A percentile compares a stretch with the other conserved stretches of the same genome.
Evolutionary conservation across 1,284 basidiomycete species (phyloP).

Genomic region (Trametes hirsuta): DNA sequence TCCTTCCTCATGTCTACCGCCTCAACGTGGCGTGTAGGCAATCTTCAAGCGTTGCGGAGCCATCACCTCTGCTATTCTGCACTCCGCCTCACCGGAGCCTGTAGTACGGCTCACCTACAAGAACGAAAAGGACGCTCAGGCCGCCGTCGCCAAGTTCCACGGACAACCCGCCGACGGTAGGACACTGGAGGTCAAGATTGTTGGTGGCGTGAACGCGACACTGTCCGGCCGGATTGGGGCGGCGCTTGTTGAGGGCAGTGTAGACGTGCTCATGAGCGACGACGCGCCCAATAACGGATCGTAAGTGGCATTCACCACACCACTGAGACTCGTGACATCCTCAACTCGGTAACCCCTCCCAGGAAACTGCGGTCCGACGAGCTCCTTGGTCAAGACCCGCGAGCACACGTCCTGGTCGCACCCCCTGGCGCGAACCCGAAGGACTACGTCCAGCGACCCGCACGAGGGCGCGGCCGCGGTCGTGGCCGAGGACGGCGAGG

Average conservation of each 20-base stretch:
- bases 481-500: slow-evolving; percentile 36
- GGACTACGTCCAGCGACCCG: slow-evolving; percentile 47
- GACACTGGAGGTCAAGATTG: slow-evolving; percentile 64
- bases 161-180: slow-evolving; percentile 84
- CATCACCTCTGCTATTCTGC: slow-evolving; percentile 58
- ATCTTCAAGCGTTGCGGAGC: slow-evolving; percentile 83
- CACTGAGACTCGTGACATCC: not conserved
- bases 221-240: slow-evolving; percentile 59
- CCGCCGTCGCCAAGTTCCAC: slow-evolving; percentile 76
- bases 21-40: slow-evolving; percentile 45
- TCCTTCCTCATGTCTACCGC: no score
- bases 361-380: slow-evolving; percentile 89
- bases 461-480: slow-evolving; percentile 34
- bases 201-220: slow-evolving; percentile 58
- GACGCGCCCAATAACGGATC: slow-evolving; percentile 46
- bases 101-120: slow-evolving; percentile 78
- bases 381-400: slow-evolving; percentile 67
- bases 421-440: slow-evolving; percentile 68
- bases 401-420: slow-evolving; percentile 69
- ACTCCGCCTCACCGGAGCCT: slow-evolving; percentile 46
- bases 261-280: slow-evolving; percentile 68
- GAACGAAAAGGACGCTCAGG: slow-evolving; percentile 60
- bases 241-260: slow-evolving; percentile 64
- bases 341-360: not conserved
- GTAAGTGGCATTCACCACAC: slow-evolving; percentile 47